phyloP scores from a whole-genome alignment of 768 basidiomycete species.

The Mycena capillaripes region DNA sequence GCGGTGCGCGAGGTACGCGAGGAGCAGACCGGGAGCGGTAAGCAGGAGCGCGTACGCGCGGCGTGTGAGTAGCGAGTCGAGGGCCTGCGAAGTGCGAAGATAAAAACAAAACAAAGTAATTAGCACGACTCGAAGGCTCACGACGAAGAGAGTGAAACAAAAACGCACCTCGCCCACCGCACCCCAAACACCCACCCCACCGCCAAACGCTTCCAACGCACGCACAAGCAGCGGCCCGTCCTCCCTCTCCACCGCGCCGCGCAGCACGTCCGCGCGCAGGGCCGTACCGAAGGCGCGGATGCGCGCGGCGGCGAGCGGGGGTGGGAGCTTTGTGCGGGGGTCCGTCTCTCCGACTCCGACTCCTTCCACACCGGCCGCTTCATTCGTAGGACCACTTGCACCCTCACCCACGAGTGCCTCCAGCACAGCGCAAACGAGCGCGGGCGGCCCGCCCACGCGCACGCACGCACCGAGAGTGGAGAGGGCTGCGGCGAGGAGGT shows the following conservation, averaged over 20 bases:
- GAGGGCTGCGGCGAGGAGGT: conserved; percentile 67
- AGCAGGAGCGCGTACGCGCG: conserved; percentile 57
- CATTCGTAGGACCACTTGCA: conserved; percentile 39
- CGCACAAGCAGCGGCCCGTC: conserved; percentile 49
- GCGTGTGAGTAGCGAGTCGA: conserved; percentile 59
- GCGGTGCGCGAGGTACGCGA: conserved; percentile 66
- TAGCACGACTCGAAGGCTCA: too few relatives aligned
- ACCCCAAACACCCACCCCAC: conserved; percentile 40
- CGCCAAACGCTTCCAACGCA: conserved; percentile 67
- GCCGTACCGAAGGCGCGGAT: conserved; percentile 38
- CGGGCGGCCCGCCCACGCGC: conserved; percentile 38
- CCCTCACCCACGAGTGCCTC: conserved; percentile 61
- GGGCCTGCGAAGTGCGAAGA: conserved; percentile 49
- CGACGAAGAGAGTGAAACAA: too few relatives aligned
- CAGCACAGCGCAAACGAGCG: conserved; percentile 61
- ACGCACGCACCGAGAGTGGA: conserved; percentile 51
- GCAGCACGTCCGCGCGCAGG: conserved; percentile 52
- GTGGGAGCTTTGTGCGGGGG: too few relatives aligned
- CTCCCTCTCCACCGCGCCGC: conserved; percentile 45
- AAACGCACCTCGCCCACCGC: conserved; percentile 55
- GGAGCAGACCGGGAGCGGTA: conserved; percentile 58
- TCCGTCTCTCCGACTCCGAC: conserved; percentile 4
- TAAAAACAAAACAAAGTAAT: too few relatives aligned
- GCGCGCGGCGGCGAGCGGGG: not conserved
- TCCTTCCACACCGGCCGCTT: conserved; percentile 6